Base-by-base conservation (phyloP, 2,329 filamentous ascomycete genomes). In the Pseudocercospora fuligena region DNA sequence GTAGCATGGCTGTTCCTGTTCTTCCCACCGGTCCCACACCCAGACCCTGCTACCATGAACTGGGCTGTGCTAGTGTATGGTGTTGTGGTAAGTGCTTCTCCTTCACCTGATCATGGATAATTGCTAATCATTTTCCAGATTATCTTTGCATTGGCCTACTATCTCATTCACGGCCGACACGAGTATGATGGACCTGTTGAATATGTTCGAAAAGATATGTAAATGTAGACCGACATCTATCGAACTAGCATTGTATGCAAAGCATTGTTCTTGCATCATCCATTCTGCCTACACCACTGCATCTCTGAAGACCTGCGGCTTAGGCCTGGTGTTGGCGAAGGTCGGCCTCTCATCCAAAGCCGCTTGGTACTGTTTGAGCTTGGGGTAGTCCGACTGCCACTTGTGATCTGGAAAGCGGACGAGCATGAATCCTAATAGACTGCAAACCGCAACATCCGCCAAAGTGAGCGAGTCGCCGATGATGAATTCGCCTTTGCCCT, bases 341-440 rank as follows among this genome's bases (percentile, higher is more conserved):
- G 80, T 81, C 69, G 83, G 79, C 0, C 82, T 77, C 25, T 80
- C 79, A 66, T 84, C 78, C 60, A 80, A 61, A 73, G 74, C 79
- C 75, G 71, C 80, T 81, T 79, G 84, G 80, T 69, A 84, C 79
- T 69, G 82, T 80, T 66, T 82, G 70, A 80, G 60, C 11, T 70
- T 66, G 8, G 79, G 76, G 69, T 79, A 76, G 51, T 75, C 66
- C n/a, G 66, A 63, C 66, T 72, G 71, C 79, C 78, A 80, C 7
- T 64, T 51, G 66, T 78, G 73, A 21, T 78, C 75, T 5, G 73
- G 74, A 70, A 72, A 78, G 16, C 77, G 64, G 2, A 78, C 70
- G 11, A 68, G 68, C 72, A 80, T 73, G 63, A 76, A 79, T 0
- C 78, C 78, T 19, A 79, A 66, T 16, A 79, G 74, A 65, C 70